A percentile compares a stretch with the other conserved stretches of the same genome.
phyloP scores from a whole-genome alignment of 2,329 filamentous ascomycete genomes.

The Verticillium longisporum region DNA sequence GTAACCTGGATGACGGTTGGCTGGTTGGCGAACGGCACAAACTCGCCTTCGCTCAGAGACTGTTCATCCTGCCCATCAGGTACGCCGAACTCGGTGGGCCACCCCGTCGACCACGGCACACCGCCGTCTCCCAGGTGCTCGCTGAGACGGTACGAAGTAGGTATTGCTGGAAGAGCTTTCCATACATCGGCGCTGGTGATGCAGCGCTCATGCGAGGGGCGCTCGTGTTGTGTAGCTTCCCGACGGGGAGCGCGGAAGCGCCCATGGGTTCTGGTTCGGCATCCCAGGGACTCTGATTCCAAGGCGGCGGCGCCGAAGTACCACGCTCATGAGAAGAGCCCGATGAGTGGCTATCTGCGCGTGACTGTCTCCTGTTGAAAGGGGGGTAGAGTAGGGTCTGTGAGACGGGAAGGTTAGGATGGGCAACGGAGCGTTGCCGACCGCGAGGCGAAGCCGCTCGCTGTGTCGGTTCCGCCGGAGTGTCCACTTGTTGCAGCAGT shows the following conservation, averaged over 20 bases:
- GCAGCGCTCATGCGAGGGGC: background rate
- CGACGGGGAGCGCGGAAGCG: constrained; percentile 17
- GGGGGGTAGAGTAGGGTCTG: background rate
- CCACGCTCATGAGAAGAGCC: constrained; percentile 32
- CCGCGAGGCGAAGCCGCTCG: background rate
- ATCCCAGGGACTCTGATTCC: constrained; percentile 42
- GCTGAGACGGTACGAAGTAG: constrained; percentile 11
- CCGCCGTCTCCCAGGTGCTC: background rate
- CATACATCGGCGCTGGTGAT: constrained; percentile 18
- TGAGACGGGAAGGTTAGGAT: background rate
- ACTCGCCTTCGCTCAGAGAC: background rate
- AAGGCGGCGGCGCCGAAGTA: constrained; percentile 40
- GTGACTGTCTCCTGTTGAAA: constrained; percentile 4
- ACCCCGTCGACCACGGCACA: background rate
- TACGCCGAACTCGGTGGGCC: constrained; percentile 4
- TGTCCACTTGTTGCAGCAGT: background rate
- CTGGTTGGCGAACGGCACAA: background rate
- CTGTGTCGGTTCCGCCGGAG: background rate
- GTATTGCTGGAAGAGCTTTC: constrained; percentile 36
- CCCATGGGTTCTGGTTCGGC: constrained; percentile 21
- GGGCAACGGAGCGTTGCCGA: background rate
- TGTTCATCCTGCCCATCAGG: constrained; percentile 16
- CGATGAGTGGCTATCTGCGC: constrained; percentile 11
- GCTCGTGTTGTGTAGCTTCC: constrained; percentile 9
- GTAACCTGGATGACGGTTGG: background rate